These are phyloP conservation scores for Peronospora destructor DNA, from an alignment of 352 stramenopile genomes.

Conservation along the genomic window DNA sequence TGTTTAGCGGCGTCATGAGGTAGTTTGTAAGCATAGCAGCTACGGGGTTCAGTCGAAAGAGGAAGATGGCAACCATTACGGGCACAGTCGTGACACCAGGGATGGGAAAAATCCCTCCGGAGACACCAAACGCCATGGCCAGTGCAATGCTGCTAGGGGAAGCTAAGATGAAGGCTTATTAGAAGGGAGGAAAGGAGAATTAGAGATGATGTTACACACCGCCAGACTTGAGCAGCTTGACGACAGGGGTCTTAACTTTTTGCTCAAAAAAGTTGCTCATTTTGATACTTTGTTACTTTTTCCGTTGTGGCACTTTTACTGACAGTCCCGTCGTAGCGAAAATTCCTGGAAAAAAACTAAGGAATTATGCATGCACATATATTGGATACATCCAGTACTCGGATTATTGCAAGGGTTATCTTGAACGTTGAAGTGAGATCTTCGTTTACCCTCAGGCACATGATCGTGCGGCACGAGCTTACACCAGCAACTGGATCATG, in stretches of 20 bases:
- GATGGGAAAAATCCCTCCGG: constrained; percentile 73
- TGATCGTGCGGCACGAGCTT: too few relatives aligned
- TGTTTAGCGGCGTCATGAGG: constrained; percentile 70
- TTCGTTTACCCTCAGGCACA: too few relatives aligned
- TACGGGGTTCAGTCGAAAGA: constrained; percentile 75
- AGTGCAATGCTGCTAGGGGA: constrained; percentile 67
- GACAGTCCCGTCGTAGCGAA: neutral
- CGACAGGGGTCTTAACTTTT: constrained; percentile 62
- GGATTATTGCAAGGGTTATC: too few relatives aligned
- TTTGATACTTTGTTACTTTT: neutral
- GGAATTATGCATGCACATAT: neutral
- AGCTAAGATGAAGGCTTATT: constrained; percentile 26
- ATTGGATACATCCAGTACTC: too few relatives aligned
- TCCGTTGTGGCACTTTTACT: neutral
- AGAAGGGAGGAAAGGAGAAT: neutral
- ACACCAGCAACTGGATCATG: too few relatives aligned
- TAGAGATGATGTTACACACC: constrained; percentile 19
- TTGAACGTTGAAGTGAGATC: too few relatives aligned
- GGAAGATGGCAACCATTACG: constrained; percentile 68
- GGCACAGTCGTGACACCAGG: constrained; percentile 65
- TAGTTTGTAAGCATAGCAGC: constrained; percentile 82
- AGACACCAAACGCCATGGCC: constrained; percentile 73
- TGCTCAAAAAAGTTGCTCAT: constrained; percentile 50
- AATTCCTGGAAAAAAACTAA: too few relatives aligned
- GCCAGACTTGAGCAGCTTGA: constrained; percentile 70